A percentile compares a stretch with the other conserved stretches of the same genome.
Conservation (phyloP, 2,329 filamentous ascomycete genomes). For the Xylaria sp. region DNA sequence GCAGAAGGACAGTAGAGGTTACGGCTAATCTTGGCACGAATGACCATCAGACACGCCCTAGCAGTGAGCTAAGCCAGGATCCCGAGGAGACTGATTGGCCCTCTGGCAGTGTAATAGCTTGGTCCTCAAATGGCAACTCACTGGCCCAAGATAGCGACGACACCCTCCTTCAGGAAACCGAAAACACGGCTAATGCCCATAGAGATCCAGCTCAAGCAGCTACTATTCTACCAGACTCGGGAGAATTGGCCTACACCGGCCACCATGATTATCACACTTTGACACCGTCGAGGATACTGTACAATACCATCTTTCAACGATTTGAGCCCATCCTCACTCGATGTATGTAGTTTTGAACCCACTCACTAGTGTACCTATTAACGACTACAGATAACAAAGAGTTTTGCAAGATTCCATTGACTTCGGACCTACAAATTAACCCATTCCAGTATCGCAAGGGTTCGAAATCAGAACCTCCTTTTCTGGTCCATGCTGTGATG, state of each 20-base stretch:
- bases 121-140: too few species aligned
- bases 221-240: neutral
- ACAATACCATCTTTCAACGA: neutral
- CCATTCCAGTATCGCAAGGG: neutral
- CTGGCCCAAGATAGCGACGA: too few species aligned
- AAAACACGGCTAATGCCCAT: neutral
- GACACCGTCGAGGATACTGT: neutral
- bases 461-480: neutral
- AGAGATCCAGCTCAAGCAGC: neutral
- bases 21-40: neutral
- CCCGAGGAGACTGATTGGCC: neutral
- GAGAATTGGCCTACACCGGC: neutral
- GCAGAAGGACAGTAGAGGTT: neutral
- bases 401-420: constrained; percentile 7
- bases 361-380: neutral
- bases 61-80: neutral
- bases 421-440: neutral
- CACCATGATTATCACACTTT: neutral
- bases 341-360: neutral
- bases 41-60: neutral
- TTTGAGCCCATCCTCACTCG: neutral
- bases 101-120: too few species aligned
- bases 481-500: neutral
- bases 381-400: neutral
- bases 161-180: neutral